phyloP scores from a whole-genome alignment of 2,329 filamentous ascomycete species.

The Ophiostoma angusticollis region DNA sequence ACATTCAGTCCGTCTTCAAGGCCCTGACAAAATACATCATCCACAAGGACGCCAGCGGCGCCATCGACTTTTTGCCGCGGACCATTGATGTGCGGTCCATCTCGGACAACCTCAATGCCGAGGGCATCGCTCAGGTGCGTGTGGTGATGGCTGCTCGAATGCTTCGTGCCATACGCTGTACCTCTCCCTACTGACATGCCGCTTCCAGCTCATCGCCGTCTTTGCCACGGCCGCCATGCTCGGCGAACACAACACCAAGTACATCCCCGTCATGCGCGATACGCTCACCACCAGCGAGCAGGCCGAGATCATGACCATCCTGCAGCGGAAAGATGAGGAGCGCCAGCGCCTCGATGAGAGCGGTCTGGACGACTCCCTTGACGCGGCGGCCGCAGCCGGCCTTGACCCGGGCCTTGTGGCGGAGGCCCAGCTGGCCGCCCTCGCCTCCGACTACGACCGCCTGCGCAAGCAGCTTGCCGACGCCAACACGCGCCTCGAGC shows the following conservation, averaged over 20 bases:
- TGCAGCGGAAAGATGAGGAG: conserved; percentile 32
- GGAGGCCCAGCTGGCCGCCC: conserved; percentile 40
- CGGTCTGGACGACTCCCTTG: conserved; percentile 24
- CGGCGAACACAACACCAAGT: conserved; percentile 18
- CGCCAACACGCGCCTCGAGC: conserved; percentile 45
- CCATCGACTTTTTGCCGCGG: conserved; percentile 14
- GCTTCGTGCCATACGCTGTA: neutral
- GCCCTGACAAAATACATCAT: conserved; percentile 62
- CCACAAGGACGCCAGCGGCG: conserved; percentile 14
- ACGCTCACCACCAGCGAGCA: conserved; percentile 25
- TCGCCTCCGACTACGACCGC: conserved; percentile 38
- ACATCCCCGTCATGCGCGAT: conserved; percentile 21
- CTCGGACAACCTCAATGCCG: conserved; percentile 14
- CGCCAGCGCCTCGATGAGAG: conserved; percentile 26
- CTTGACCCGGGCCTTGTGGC: conserved; percentile 43
- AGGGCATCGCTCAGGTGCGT: conserved; percentile 12
- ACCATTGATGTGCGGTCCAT: conserved; percentile 14
- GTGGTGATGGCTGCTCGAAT: neutral
- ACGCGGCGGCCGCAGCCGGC: conserved; percentile 23
- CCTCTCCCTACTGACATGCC: neutral
- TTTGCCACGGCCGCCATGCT: conserved; percentile 29
- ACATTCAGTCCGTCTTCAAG: conserved; percentile 86
- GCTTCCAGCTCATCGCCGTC: conserved; percentile 10
- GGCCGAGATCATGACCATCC: conserved; percentile 34
- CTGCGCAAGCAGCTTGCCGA: conserved; percentile 46